phyloP scores from a whole-genome alignment of 2,329 filamentous ascomycete species.

The Fusarium incarnatum region DNA sequence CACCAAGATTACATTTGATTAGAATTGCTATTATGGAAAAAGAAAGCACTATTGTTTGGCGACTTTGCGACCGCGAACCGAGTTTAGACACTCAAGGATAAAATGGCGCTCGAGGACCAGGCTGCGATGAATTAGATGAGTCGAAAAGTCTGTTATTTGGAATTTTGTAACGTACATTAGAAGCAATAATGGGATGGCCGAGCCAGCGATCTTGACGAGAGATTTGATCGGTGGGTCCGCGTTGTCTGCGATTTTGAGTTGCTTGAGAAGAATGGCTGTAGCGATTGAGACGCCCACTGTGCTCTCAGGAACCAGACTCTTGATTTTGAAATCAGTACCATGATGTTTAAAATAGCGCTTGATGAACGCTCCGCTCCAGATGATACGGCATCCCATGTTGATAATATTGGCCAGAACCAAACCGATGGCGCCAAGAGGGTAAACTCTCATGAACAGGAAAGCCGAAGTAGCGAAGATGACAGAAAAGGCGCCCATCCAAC shows the following conservation, averaged over 20 bases:
- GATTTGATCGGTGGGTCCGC: slow-evolving; percentile 47
- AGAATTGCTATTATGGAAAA: slow-evolving; percentile 30
- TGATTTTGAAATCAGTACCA: slow-evolving; percentile 50
- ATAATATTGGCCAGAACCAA: slow-evolving; percentile 88
- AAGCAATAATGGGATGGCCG: slow-evolving; percentile 64
- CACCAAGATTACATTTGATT: slow-evolving; percentile 93
- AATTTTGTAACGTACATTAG: slow-evolving; percentile 67
- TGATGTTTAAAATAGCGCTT: slow-evolving; percentile 67
- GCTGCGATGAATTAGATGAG: slow-evolving; percentile 54
- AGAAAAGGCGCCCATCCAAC: slow-evolving; percentile 88
- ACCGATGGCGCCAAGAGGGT: slow-evolving; percentile 79
- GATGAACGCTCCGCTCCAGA: slow-evolving; percentile 84
- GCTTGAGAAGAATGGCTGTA: slow-evolving; percentile 45
- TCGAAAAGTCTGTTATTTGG: slow-evolving; percentile 28
- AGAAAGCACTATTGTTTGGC: slow-evolving; percentile 45
- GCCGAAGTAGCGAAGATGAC: slow-evolving; percentile 79
- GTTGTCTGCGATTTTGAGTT: slow-evolving; percentile 42
- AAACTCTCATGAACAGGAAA: slow-evolving; percentile 77
- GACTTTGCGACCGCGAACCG: slow-evolving; percentile 52
- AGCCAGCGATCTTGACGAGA: slow-evolving; percentile 61
- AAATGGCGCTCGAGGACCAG: slow-evolving; percentile 66
- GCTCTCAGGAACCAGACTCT: slow-evolving; percentile 46
- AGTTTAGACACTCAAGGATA: slow-evolving; percentile 62
- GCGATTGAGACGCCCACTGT: slow-evolving; percentile 46
- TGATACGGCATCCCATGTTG: slow-evolving; percentile 88